phyloP scores from a whole-genome alignment of 108 stramenopile species.

The Cyclotella cryptica region DNA sequence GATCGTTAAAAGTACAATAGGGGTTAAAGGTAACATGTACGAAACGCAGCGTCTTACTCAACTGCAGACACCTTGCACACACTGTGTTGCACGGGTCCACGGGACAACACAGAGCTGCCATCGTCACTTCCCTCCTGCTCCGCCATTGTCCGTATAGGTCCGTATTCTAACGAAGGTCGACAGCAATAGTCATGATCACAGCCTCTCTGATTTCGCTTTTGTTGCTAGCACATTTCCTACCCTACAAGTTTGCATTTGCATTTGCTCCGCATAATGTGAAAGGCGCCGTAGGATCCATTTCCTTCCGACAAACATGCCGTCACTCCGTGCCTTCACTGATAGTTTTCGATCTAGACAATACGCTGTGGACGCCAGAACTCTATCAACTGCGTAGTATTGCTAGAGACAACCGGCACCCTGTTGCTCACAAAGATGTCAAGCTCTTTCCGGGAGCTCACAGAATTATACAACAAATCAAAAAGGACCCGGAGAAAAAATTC shows the following conservation, averaged over 20 bases:
- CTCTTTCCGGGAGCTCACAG: conserved; percentile 59
- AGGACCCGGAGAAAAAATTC: conserved; percentile 25
- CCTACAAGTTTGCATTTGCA: background rate
- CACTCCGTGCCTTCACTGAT: conserved; percentile 49
- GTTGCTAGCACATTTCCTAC: background rate
- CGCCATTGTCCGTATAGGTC: no score
- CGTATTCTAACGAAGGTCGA: no score
- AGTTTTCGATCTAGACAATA: conserved; percentile 63
- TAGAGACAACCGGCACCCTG: conserved; percentile 49
- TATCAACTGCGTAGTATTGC: conserved; percentile 78
- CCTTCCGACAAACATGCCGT: background rate
- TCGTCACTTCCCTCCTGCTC: no score
- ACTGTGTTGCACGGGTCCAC: no score
- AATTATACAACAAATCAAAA: conserved; percentile 56
- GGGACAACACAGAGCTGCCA: no score
- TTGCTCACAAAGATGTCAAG: conserved; percentile 70
- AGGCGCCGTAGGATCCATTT: background rate
- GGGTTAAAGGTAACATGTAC: no score
- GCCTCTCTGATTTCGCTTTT: background rate
- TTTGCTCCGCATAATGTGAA: background rate
- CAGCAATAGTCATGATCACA: no score
- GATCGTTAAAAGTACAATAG: no score
- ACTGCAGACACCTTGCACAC: no score
- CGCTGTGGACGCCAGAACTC: conserved; percentile 70
- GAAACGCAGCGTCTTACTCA: no score